phyloP scores from a whole-genome alignment of 306 rosid genomes.

The Cucurbita pepo region DNA sequence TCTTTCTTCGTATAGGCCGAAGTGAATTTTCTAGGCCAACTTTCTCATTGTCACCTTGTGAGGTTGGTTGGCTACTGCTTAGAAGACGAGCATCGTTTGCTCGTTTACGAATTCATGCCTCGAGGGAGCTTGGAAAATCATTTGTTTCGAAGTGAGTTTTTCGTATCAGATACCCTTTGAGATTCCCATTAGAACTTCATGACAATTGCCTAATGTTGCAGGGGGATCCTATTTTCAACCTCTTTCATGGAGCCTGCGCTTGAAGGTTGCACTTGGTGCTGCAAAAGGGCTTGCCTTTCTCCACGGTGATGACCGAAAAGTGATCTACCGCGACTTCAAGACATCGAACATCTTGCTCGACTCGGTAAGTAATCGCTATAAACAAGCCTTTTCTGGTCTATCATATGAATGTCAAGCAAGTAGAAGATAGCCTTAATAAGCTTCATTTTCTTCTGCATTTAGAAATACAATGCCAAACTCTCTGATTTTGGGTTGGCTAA shows the following conservation, averaged over 20 bases:
- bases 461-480: slow-evolving; percentile 46
- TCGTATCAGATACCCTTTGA: not conserved
- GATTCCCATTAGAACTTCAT: not conserved
- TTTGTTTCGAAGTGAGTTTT: slow-evolving; percentile 49
- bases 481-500: slow-evolving; percentile 69
- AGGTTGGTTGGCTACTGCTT: slow-evolving; percentile 47
- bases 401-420: not conserved
- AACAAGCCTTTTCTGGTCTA: not conserved
- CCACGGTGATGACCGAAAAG: slow-evolving; percentile 36
- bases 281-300: slow-evolving; percentile 64
- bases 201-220: slow-evolving; percentile 2
- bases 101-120: slow-evolving; percentile 58
- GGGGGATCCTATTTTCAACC: slow-evolving; percentile 65
- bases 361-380: slow-evolving; percentile 25
- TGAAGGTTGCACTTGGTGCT: slow-evolving; percentile 60
- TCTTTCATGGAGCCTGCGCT: slow-evolving; percentile 54
- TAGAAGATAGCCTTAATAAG: not conserved
- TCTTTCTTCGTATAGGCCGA: slow-evolving; percentile 23
- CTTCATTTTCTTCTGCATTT: slow-evolving; percentile 10
- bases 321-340: slow-evolving; percentile 54
- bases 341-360: slow-evolving; percentile 52
- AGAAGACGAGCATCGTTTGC: slow-evolving; percentile 52
- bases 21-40: slow-evolving; percentile 52
- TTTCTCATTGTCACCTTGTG: slow-evolving; percentile 56
- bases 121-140: slow-evolving; percentile 68